Base-by-base conservation (phyloP, 1,139 yeast species). In the Hansenula lynferdii region DNA sequence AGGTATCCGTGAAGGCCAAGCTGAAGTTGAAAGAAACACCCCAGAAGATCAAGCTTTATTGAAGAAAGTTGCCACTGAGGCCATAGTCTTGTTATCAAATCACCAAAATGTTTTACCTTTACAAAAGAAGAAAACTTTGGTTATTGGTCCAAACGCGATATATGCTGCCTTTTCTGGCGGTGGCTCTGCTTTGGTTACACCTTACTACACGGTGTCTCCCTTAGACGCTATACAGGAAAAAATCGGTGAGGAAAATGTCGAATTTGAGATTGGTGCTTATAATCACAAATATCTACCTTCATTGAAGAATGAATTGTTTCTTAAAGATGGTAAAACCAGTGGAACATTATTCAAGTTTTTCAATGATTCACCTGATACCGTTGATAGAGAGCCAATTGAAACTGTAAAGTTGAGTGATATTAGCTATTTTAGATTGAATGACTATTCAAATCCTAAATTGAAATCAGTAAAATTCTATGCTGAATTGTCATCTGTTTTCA, bases 31-130 rank as follows among this genome's bases (percentile, higher is more conserved):
- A 4, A 50, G 59, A 5, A 78, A 74, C 51, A 50, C 51, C 37
- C 54, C 68, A 27, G 58, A 62, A 43, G 74, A 79, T 2, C 45
- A 64, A 23, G 57, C 54, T 1, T 51, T 71, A 10, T 58, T 77
- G 42, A 65, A 80, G 53, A 58, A 65, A 46, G 53, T 73, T 8
- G 80, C 76, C 22, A 69, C 61, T 33, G 82, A 76, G 42, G 62
- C 77, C 5, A 64, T 72, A 36, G 82, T 77, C 3, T 56, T 78
- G 45, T 64, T 78, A 51, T 77, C 70, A 50, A 77, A 78, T 54
- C 76, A 75, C 20, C 54, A 58, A 36, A 45, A 53, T 32, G 34
- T 77, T 41, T 54, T 72, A 49, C 75, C 77, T 19, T 57, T 72
- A 45, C 51, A 61, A 35, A 61, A 62, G 43, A 43, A 56, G 14